These are phyloP conservation scores for Haemoproteus tartakovskyi DNA, from an alignment of 169 alveolate genomes.

Conservation along the genomic window DNA sequence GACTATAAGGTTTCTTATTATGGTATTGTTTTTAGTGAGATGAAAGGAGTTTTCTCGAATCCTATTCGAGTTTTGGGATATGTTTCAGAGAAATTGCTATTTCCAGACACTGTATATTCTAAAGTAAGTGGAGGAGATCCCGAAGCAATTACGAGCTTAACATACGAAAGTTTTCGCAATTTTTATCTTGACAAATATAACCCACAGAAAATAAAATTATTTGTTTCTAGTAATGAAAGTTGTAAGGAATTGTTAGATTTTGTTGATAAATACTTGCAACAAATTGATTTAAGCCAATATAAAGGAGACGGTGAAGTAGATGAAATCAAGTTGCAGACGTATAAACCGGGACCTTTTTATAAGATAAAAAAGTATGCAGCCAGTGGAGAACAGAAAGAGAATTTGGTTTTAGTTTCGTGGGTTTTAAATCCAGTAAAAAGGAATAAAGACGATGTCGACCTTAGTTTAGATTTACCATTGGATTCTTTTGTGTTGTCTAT, in stretches of 20 bases:
- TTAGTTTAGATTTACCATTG: conserved; percentile 45
- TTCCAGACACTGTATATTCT: conserved; percentile 76
- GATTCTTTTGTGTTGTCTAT: conserved; percentile 49
- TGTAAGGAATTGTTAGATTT: conserved; percentile 69
- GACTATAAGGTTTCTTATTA: conserved; percentile 71
- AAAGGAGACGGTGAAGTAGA: conserved; percentile 58
- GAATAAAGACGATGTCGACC: conserved; percentile 8
- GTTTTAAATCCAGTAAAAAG: conserved; percentile 40
- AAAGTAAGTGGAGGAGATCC: conserved; percentile 88
- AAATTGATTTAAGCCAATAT: conserved; percentile 39
- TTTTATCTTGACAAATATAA: conserved; percentile 79
- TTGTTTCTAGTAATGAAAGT: conserved; percentile 77
- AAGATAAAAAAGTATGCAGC: conserved; percentile 33
- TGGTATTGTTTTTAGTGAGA: conserved; percentile 79
- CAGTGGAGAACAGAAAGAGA: conserved; percentile 56
- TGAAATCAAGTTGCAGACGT: conserved; percentile 30
- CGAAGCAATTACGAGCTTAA: conserved; percentile 75
- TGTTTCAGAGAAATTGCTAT: conserved; percentile 27
- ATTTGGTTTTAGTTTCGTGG: conserved; percentile 52
- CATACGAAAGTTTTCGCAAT: conserved; percentile 75
- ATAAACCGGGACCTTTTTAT: conserved; percentile 60
- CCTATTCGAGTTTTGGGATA: conserved; percentile 43
- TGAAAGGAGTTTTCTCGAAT: conserved; percentile 70
- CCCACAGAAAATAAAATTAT: conserved; percentile 79
- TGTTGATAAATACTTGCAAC: conserved; percentile 67